Evolutionary conservation across 176 grass and related monocot species (phyloP), one percentile per base, ranked within the genome.

Genomic region (Musa itinerans): DNA sequence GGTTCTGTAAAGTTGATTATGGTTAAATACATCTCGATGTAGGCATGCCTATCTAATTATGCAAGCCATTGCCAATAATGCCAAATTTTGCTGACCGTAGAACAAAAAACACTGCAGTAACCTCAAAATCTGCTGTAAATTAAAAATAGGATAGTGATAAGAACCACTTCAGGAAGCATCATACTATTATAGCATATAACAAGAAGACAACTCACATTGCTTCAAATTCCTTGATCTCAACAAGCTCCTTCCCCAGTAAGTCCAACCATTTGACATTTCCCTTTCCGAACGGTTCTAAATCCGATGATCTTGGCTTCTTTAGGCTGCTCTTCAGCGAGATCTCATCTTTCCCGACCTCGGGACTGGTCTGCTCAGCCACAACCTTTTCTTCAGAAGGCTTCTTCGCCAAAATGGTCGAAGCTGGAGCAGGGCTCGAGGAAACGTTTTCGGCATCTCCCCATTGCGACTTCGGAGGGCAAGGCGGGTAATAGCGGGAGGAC

Each of bases 211-310:
- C 68, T 75, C 82, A 99, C 95, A 84, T 94, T 65, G 88, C 80
- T 69, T 99, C 88, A 71, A 87, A 99, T 82, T 99, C 90, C 63
- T 78, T 86, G 2, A 91, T 84, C 74, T 94, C 76, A 15, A 73
- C 78, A 13, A 99, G 88, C 79, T 99, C 90, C 82, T 94, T 91
- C 34, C 95, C 95, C 14, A 91, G 85, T 74, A 89, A 83, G 86
- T 99, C 95, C 67, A 91, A 84, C 95, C 95, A 99, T 68, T 89
- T 87, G 15, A 99, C 95, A 87, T 99, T 91, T 57, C 86, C 80
- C 74, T 89, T 99, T 49, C 50, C 85, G 6, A 76, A 78, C 48
- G 25, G 58, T 0, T 83, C 76, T 20, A 21, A 71, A 76, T 80
- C 72, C 52, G 68, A 50, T 78, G 58, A 21, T 21, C 68, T 68